Evolutionary conservation across 2,329 filamentous ascomycete species (phyloP).

Genomic region (Calonectria honghensis): DNA sequence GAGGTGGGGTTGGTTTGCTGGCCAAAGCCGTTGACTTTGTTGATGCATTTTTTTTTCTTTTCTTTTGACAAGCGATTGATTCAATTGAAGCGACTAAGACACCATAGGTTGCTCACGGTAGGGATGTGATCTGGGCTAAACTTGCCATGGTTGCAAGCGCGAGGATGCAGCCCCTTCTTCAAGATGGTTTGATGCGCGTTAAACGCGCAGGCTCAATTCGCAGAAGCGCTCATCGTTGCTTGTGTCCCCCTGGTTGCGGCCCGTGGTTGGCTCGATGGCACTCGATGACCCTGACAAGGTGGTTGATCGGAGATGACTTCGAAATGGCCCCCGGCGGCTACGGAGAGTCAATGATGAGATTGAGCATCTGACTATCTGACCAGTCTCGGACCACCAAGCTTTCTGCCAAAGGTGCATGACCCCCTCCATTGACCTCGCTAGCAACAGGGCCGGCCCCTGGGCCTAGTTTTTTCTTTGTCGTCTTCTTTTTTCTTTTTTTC

Average conservation of each 20-base stretch:
- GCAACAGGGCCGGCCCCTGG: slow-evolving; percentile 36
- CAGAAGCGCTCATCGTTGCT: slow-evolving; percentile 26
- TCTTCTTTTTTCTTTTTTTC: slow-evolving; percentile 19
- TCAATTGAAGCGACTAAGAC: slow-evolving; percentile 10
- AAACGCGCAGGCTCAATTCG: slow-evolving; percentile 34
- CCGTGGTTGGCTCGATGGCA: slow-evolving; percentile 34
- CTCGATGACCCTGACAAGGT: slow-evolving; percentile 17
- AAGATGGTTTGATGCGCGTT: slow-evolving; percentile 34
- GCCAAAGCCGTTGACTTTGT: slow-evolving; percentile 37
- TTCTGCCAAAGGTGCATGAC: slow-evolving; percentile 27
- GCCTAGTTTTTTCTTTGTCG: slow-evolving; percentile 17
- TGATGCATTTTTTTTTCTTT: slow-evolving; percentile 27
- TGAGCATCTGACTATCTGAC: slow-evolving; percentile 23
- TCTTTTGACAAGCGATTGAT: slow-evolving; percentile 3
- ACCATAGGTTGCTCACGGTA: neutral
- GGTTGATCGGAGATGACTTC: slow-evolving; percentile 30
- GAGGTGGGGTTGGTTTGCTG: slow-evolving; percentile 45
- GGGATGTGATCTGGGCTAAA: slow-evolving; percentile 22
- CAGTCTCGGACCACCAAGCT: slow-evolving; percentile 22
- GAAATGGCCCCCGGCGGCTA: slow-evolving; percentile 30
- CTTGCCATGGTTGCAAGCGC: slow-evolving; percentile 32
- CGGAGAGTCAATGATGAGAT: slow-evolving; percentile 6
- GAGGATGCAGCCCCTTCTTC: slow-evolving; percentile 14
- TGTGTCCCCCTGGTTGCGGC: slow-evolving; percentile 18
- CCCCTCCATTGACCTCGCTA: slow-evolving; percentile 21